Percentiles rank a stretch among this genome's conserved stretches.
phyloP scores from a whole-genome alignment of 1,284 basidiomycete genomes.

The Cryptococcus deneoformans region DNA sequence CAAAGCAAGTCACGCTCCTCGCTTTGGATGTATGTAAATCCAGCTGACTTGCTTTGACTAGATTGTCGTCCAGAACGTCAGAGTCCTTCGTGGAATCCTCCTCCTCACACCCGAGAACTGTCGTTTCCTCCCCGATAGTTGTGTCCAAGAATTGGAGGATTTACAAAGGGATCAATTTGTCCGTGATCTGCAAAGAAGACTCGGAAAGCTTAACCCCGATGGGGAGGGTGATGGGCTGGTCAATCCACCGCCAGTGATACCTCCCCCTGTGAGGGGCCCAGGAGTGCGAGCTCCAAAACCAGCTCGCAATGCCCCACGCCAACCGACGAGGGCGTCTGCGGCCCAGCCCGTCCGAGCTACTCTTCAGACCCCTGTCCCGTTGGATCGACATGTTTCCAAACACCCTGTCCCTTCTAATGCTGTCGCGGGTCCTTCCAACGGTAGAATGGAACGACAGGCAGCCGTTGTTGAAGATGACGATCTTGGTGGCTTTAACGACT shows the following conservation, averaged over 20 bases:
- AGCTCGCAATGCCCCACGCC: background rate
- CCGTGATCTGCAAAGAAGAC: constrained; percentile 16
- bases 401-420: background rate
- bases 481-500: background rate
- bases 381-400: background rate
- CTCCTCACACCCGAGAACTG: constrained; percentile 40
- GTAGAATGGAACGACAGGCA: background rate
- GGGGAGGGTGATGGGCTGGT: background rate
- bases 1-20: constrained; percentile 32
- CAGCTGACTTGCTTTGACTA: constrained; percentile 11
- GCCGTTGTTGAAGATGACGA: background rate
- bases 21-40: background rate
- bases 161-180: constrained; percentile 36
- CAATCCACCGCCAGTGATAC: background rate
- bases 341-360: background rate
- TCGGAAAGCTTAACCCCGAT: constrained; percentile 17
- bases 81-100: constrained; percentile 22
- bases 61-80: constrained; percentile 38
- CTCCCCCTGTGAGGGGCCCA: background rate
- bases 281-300: background rate
- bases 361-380: background rate
- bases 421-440: background rate
- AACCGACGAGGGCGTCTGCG: background rate
- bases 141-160: constrained; percentile 36
- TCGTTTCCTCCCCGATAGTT: constrained; percentile 30